These are phyloP conservation scores for Sinapis alba DNA, from an alignment of 441 rosid genomes.

Conservation along the genomic window DNA sequence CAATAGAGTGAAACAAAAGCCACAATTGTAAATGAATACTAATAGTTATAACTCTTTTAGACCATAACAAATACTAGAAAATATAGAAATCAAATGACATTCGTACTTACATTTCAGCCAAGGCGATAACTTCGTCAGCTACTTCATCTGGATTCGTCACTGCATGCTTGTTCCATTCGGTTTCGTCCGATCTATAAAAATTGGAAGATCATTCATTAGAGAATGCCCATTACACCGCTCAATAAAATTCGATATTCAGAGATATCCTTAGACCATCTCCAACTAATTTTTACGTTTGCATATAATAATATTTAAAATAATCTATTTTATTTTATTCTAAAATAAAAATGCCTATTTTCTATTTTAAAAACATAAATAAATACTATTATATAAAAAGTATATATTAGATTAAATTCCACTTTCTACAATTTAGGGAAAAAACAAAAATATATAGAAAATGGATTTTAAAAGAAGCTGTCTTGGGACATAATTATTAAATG, in stretches of 20 bases:
- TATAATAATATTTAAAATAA: neutral
- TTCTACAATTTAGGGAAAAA: neutral
- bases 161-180: constrained; percentile 61
- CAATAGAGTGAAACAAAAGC: constrained; percentile 27
- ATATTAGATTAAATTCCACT: no score
- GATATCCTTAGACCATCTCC: constrained; percentile 34
- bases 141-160: constrained; percentile 74
- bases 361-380: no score
- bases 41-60: constrained; percentile 8
- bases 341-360: no score
- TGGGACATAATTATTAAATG: neutral
- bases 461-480: neutral
- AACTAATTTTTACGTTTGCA: neutral
- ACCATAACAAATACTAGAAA: constrained; percentile 28
- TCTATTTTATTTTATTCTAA: neutral
- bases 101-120: constrained; percentile 67
- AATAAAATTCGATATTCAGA: constrained; percentile 37
- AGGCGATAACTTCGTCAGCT: constrained; percentile 55
- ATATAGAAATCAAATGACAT: neutral
- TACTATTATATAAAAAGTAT: no score
- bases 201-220: neutral
- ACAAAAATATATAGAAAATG: neutral
- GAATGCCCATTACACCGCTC: constrained; percentile 45
- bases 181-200: constrained; percentile 39
- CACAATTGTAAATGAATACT: constrained; percentile 5